Conservation (phyloP, 1,284 basidiomycete genomes). For the Amylostereum chailletii region DNA sequence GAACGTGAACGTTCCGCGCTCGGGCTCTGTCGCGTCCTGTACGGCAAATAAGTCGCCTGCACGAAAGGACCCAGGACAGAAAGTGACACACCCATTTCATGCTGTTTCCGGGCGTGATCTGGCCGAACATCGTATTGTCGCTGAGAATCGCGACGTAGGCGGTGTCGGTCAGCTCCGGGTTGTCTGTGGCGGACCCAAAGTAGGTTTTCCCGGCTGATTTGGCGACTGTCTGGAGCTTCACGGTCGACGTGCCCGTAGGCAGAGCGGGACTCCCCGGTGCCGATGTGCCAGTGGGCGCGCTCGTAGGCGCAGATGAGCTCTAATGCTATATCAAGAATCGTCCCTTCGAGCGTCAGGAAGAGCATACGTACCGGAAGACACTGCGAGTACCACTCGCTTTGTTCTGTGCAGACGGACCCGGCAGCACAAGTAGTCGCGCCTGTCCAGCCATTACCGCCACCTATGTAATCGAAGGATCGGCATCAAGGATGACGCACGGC, state of each 20-base stretch:
- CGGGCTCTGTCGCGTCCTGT: neutral
- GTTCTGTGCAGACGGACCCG: conserved; percentile 1
- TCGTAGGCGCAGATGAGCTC: too few relatives aligned
- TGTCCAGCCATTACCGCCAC: conserved; percentile 2
- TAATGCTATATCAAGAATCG: too few relatives aligned
- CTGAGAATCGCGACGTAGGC: conserved; percentile 14
- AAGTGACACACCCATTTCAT: conserved; percentile 26
- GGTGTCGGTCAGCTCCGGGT: conserved; percentile 14
- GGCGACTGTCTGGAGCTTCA: conserved; percentile 2
- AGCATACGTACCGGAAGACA: conserved; percentile 1
- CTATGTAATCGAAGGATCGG: neutral
- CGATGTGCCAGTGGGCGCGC: too few relatives aligned
- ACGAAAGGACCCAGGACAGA: neutral
- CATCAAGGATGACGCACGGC: too few relatives aligned
- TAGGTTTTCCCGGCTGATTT: conserved; percentile 17
- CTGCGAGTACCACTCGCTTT: conserved; percentile 2
- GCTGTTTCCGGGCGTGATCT: conserved; percentile 27
- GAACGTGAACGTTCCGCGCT: conserved; percentile 29
- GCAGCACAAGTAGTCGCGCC: conserved; percentile 5
- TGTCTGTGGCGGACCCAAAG: conserved; percentile 17
- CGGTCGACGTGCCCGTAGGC: too few relatives aligned
- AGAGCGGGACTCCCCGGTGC: too few relatives aligned
- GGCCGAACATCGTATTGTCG: conserved; percentile 23
- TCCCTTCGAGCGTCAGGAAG: too few relatives aligned
- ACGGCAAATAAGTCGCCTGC: too few relatives aligned